Base-by-base conservation (phyloP, 176 grass and related monocot genomes). In the Poa pratensis region DNA sequence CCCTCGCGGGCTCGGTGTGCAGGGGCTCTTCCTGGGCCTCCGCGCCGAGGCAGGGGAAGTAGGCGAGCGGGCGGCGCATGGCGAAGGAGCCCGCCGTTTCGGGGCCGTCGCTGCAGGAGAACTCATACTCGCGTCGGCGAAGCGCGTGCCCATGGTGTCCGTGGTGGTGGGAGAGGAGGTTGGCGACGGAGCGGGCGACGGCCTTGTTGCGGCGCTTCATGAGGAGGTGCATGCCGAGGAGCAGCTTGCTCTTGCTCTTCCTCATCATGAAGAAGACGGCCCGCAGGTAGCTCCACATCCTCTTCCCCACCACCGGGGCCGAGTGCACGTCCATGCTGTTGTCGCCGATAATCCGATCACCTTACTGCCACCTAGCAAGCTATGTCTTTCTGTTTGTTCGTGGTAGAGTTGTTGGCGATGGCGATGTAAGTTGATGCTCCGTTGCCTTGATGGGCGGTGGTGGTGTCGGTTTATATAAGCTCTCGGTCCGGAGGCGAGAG, bases 101-200 rank as follows among this genome's bases (percentile, higher is more conserved):
- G n/a, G 90, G 83, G 85, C 83, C 90, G 91, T 95, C 93, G 91
- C 83, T 82, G 90, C 90, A 98, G 4, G 96, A 98, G 87, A 98
- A 98, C 83, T 98, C 93, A 69, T 98, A 95, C 48, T 93, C 95
- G 42, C 85, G 85, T 13, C 65, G 73, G 42, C 77, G 86, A 0
- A 91, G 75, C 12, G 49, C 82, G 55, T 46, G 63, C 2, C 37
- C 0, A 19, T 6, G 4, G 35, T 22, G 3, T 19, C 48, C 9
- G 5, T 92, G 85, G 82, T 86, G 73, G 53, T 89, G 89, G 28
- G 88, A 85, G n/a, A 95, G 81, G 32, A 88, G 87, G 72, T 26
- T 80, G 39, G 80, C 75, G 63, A 94, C 83, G 80, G 95, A 84
- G 78, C 89, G 84, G 2, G 80, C 43, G 48, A 93, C 77, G 59